Percentiles rank a stretch among this genome's conserved stretches.
These are phyloP conservation scores for Paxillus ammoniavirescens DNA, from an alignment of 768 basidiomycete species.

Conservation along the genomic window DNA sequence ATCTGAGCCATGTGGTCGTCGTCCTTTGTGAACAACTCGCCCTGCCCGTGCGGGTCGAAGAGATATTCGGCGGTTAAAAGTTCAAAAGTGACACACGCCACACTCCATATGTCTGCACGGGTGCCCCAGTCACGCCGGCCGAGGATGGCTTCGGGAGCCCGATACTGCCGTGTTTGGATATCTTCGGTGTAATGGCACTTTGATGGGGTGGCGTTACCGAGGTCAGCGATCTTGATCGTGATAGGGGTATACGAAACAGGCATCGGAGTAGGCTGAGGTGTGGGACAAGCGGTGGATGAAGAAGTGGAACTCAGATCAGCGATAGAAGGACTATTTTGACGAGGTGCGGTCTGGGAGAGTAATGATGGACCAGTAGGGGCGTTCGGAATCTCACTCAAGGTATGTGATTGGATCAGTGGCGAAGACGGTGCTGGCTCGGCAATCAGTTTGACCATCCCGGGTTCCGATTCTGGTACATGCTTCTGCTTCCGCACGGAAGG, in stretches of 20 bases:
- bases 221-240: conserved; percentile 89
- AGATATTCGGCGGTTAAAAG: conserved; percentile 88
- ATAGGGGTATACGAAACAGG: conserved; percentile 44
- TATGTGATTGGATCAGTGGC: conserved; percentile 25
- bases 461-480: neutral
- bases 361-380: conserved; percentile 47
- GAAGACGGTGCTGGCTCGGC: conserved; percentile 15
- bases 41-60: conserved; percentile 85
- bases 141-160: conserved; percentile 90
- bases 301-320: conserved; percentile 21
- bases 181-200: conserved; percentile 90
- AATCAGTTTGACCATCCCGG: neutral
- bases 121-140: conserved; percentile 85
- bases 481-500: neutral
- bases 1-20: conserved; percentile 97
- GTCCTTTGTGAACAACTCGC: conserved; percentile 83
- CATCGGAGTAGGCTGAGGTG: conserved; percentile 23
- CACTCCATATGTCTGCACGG: conserved; percentile 87
- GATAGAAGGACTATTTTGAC: conserved; percentile 11
- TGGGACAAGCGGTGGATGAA: conserved; percentile 18
- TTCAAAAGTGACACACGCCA: conserved; percentile 90
- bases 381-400: conserved; percentile 16
- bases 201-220: conserved; percentile 93
- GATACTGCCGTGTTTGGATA: conserved; percentile 95
- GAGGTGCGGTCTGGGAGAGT: conserved; percentile 64